Conservation (phyloP, 1,284 basidiomycete species). For the Coriolopsis trogii region DNA sequence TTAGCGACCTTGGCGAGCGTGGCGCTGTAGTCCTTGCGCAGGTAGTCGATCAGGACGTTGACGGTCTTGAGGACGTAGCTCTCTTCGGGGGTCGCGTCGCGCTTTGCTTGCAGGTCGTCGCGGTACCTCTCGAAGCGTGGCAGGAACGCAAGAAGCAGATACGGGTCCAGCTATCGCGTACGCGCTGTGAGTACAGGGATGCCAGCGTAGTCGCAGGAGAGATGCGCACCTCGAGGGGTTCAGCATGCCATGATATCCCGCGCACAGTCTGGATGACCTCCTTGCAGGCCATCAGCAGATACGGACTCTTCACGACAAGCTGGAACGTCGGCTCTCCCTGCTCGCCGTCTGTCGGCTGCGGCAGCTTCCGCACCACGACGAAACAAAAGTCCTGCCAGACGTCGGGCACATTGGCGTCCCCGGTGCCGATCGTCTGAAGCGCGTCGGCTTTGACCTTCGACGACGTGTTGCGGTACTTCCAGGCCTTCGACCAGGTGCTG, state of each 20-base stretch:
- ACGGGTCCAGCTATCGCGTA: slow-evolving; percentile 55
- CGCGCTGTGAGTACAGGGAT: background rate
- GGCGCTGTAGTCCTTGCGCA: slow-evolving; percentile 49
- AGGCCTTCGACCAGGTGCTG: slow-evolving; percentile 53
- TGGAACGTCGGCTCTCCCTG: slow-evolving; percentile 47
- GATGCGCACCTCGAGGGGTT: slow-evolving; percentile 48
- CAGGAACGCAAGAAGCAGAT: slow-evolving; percentile 54
- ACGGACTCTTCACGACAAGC: slow-evolving; percentile 57
- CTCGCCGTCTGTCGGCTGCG: slow-evolving; percentile 33
- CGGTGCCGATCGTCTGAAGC: slow-evolving; percentile 29
- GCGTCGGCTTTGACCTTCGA: slow-evolving; percentile 51
- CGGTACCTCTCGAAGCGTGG: slow-evolving; percentile 47
- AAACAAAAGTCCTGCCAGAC: slow-evolving; percentile 43
- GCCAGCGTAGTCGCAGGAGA: background rate
- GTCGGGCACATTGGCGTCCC: slow-evolving; percentile 43
- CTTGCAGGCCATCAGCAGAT: slow-evolving; percentile 55
- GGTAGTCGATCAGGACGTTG: slow-evolving; percentile 46
- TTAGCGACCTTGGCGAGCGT: slow-evolving; percentile 48
- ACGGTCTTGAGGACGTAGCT: slow-evolving; percentile 43
- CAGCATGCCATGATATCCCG: slow-evolving; percentile 58
- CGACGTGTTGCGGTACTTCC: slow-evolving; percentile 60
- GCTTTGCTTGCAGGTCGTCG: slow-evolving; percentile 40
- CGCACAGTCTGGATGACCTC: slow-evolving; percentile 54
- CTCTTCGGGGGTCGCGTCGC: slow-evolving; percentile 39
- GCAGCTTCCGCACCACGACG: slow-evolving; percentile 31